Evolutionary conservation across 768 basidiomycete genomes (phyloP), one percentile per base, ranked within the genome.

Genomic region (Dictyophora rubrovolvata): DNA sequence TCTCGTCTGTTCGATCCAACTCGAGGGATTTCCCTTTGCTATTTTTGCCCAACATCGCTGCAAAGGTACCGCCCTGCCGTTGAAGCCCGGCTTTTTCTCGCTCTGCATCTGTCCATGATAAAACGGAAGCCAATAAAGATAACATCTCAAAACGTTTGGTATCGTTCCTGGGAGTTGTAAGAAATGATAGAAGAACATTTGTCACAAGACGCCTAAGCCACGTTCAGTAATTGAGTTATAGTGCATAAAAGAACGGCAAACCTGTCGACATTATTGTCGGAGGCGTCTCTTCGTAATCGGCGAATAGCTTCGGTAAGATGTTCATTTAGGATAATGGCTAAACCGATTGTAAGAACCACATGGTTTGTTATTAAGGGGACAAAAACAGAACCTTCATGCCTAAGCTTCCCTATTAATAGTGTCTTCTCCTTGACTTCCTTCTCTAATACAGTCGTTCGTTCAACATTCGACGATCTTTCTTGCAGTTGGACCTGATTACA

Each of bases 221-320:
- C 14, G 21, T 23, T 4, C 18, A 36, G 54, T 17, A 52, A 50
- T 5, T 16, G 11, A 10, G 21, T 12, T 53, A n/a, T n/a, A 12
- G 21, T 46, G 36, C 33, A 22, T 18, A 18, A 22, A 17, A 66
- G 70, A 42, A 42, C 42, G 10, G 42, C 28, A 33, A 22, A 72
- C 72, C 74, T 76, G 70, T 99, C 95, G 23, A 99, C 95, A 64
- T 91, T 97, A 50, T 83, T 90, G 50, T 82, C 82, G 7, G 89
- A 81, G 0, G 90, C 85, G 60, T 85, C 89, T 63, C 86, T 86
- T 50, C 92, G 84, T 53, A 99, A 79, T 21, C 96, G 86, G 12
- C 95, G 89, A n/a, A 99, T 81, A 2, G 96, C 96, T 71, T 98
- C 95, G 66, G 93, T 96, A 11, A 99, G 77, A 66, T 99, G 96